These are phyloP conservation scores for Stylonectria norvegica DNA, from an alignment of 2,329 filamentous ascomycete genomes.

Conservation along the genomic window DNA sequence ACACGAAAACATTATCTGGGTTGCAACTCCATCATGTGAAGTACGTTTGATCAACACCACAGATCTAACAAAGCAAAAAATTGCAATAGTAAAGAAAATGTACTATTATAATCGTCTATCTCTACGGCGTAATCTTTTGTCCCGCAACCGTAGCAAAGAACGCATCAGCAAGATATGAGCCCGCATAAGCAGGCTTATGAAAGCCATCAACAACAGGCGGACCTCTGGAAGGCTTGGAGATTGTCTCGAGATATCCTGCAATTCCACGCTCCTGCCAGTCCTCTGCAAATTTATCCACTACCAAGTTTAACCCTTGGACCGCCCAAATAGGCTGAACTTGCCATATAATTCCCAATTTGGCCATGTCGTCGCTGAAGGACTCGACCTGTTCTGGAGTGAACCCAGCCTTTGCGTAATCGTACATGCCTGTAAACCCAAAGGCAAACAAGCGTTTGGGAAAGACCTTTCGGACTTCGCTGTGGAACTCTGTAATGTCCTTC, in stretches of 20 bases:
- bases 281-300: conserved; percentile 32
- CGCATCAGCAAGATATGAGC: conserved; percentile 35
- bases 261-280: conserved; percentile 35
- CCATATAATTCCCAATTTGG: conserved; percentile 38
- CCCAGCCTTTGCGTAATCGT: conserved; percentile 34
- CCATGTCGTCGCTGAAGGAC: conserved; percentile 31
- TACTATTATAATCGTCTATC: too few relatives aligned
- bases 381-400: conserved; percentile 31
- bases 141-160: conserved; percentile 33
- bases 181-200: conserved; percentile 34
- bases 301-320: conserved; percentile 32
- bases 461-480: conserved; percentile 32
- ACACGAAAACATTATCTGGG: too few relatives aligned
- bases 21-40: too few relatives aligned
- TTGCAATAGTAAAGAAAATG: too few relatives aligned
- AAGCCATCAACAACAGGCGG: conserved; percentile 32
- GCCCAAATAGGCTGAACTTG: conserved; percentile 41
- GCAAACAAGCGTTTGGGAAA: conserved; percentile 36
- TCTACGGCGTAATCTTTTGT: conserved; percentile 12
- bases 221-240: conserved; percentile 24
- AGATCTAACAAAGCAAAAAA: too few relatives aligned
- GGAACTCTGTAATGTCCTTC: conserved; percentile 36
- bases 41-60: too few relatives aligned
- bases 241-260: conserved; percentile 29
- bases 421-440: conserved; percentile 38